Evolutionary conservation across 805 yeast genomes (phyloP).

Genomic region (Candida orba): DNA sequence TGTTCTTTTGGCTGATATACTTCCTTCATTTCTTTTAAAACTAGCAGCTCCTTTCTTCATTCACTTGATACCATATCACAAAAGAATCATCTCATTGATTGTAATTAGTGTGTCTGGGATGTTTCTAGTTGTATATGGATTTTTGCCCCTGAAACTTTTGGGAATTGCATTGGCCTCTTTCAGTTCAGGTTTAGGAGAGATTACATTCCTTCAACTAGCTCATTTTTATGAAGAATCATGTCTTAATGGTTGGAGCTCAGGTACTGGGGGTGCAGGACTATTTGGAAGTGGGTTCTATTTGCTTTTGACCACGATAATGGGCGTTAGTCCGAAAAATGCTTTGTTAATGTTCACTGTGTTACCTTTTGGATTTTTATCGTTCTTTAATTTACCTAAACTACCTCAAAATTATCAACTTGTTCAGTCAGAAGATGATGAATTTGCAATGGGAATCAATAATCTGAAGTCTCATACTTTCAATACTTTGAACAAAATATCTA

Average conservation of each 20-base stretch:
- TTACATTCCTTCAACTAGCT: slow-evolving; percentile 80
- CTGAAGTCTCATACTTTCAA: not conserved
- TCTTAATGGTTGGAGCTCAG: slow-evolving; percentile 83
- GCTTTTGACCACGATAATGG: slow-evolving; percentile 62
- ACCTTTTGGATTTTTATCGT: slow-evolving; percentile 46
- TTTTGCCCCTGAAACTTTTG: slow-evolving; percentile 36
- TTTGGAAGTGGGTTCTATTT: slow-evolving; percentile 71
- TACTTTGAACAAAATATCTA: slow-evolving; percentile 30
- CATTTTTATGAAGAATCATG: slow-evolving; percentile 61
- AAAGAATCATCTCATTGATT: slow-evolving; percentile 49
- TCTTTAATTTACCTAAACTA: slow-evolving; percentile 20
- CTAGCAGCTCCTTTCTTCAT: slow-evolving; percentile 72
- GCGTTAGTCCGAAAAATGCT: slow-evolving; percentile 45
- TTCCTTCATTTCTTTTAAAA: slow-evolving; percentile 75
- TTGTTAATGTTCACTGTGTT: slow-evolving; percentile 50
- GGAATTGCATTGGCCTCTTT: slow-evolving; percentile 78
- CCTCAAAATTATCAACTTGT: slow-evolving; percentile 6
- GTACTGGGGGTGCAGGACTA: slow-evolving; percentile 95
- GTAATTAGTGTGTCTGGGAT: slow-evolving; percentile 63
- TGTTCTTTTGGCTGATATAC: slow-evolving; percentile 77
- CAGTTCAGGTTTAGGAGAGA: slow-evolving; percentile 87
- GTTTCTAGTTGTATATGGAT: slow-evolving; percentile 43
- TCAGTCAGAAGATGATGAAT: not conserved
- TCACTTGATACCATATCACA: slow-evolving; percentile 52
- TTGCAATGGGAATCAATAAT: not conserved